These are phyloP conservation scores for Boletus eberwhitei DNA, from an alignment of 768 basidiomycete species.

Conservation along the genomic window DNA sequence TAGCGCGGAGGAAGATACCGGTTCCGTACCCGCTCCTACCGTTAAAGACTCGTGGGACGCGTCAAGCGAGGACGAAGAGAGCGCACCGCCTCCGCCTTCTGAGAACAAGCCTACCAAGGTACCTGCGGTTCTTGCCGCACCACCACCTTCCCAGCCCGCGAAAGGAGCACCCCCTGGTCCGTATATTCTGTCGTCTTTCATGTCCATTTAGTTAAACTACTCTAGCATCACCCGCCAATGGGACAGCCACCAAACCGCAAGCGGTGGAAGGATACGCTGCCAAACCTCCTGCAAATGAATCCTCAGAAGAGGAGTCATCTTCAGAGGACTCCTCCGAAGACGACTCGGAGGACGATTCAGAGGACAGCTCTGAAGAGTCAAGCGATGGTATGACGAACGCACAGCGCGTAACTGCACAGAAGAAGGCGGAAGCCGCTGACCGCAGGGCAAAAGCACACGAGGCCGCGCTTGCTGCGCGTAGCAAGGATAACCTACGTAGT, in stretches of 20 bases:
- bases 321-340: conserved; percentile 46
- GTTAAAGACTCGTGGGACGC: conserved; percentile 70
- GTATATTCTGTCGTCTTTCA: neutral
- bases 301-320: conserved; percentile 33
- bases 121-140: neutral
- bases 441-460: conserved; percentile 77
- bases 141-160: neutral
- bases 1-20: conserved; percentile 39
- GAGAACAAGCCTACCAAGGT: conserved; percentile 15
- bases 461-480: conserved; percentile 81
- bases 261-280: conserved; percentile 27
- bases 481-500: conserved; percentile 86
- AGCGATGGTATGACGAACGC: conserved; percentile 67
- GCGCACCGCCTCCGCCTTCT: conserved; percentile 14
- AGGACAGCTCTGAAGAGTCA: conserved; percentile 36
- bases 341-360: conserved; percentile 50
- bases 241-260: conserved; percentile 9
- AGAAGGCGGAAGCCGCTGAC: conserved; percentile 82
- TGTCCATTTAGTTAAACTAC: neutral
- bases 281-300: conserved; percentile 29
- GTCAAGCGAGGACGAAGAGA: conserved; percentile 53
- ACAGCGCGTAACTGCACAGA: conserved; percentile 64
- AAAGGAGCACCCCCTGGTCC: conserved; percentile 9
- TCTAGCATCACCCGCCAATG: conserved; percentile 8
- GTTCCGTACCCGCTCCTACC: conserved; percentile 29